Base-by-base conservation (phyloP, 2,329 filamentous ascomycete species). In the Neoscytalidium dimidiatum region DNA sequence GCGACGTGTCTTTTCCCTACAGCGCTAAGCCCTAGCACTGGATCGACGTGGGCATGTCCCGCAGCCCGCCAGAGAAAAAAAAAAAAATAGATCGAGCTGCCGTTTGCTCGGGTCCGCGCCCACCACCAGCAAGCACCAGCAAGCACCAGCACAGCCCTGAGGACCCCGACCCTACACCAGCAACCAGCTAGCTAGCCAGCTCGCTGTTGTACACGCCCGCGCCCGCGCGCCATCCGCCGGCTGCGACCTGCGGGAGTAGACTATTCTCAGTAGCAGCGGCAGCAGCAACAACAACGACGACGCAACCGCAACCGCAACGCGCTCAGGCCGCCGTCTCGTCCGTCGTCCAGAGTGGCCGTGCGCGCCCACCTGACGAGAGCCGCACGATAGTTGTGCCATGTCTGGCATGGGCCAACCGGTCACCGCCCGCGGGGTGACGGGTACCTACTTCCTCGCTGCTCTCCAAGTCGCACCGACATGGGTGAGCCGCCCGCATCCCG, bases 1-100 rank as follows among this genome's bases (percentile, higher is more conserved):
- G 44, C 62, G 62, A 64, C 62, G 62, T 64, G 62, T 57, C 49
- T 64, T 49, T 29, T 41, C 62, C 29, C 41, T 21, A 58, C 53
- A 41, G 53, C 53, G 53, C 53, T 58, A 58, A 58, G 53, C 56
- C 38, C 56, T 60, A 17, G 56, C 26, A 31, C 56, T 11, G 9
- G 56, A 60, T 60, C 56, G 56, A 60, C 56, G 28, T 46, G 53
- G 53, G 53, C 53, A 21, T 31, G 53, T 43, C 53, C 53, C 53
- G 53, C 53, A 43, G 53, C 53, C 17, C n/a, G n/a, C n/a, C n/a
- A n/a, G n/a, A n/a, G n/a, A n/a, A n/a, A n/a, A n/a, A n/a, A n/a
- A n/a, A 29, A 29, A 58, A 58, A 57, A 58, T 29, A 58, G 35
- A 44, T 44, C 35, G 13, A 58, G 53, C 53, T 31, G 53, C 56